Base-by-base conservation (phyloP, 257 asterid species). In the Gynochthodes officinalis region DNA sequence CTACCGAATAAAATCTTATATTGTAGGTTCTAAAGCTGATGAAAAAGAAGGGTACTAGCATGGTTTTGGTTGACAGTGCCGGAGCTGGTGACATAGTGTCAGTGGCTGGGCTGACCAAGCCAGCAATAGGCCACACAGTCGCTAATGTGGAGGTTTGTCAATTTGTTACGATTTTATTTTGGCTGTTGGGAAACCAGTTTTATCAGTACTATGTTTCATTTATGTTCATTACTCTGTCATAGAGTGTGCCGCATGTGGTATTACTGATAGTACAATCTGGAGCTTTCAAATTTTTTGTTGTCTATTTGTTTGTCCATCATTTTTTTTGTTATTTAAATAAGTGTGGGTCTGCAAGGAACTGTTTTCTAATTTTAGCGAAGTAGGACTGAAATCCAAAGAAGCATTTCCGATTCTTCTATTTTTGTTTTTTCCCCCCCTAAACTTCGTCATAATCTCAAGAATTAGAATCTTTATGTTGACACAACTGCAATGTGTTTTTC, bases 61-160 rank as follows among this genome's bases (percentile, higher is more conserved):
- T 84, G 67, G 88, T 88, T 75, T 76, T 89, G 69, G 84, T 95
- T 73, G 99, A 95, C 73, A 81, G 85, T 79, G 98, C 97, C 67
- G 95, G 99, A 72, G 99, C 98, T 79, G 99, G 99, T 76, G 98
- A 92, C 79, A 95, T 95, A 81, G 85, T 95, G 46, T 90, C 96
- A 65, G 79, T 95, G 97, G 99, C 99, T 76, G 99, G 99, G 73
- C 79, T 95, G 82, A 64, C 81, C 21, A 82, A 70, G 76, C 98
- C 97, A 53, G 90, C 96, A 48, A 95, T 95, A 81, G 99, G 99
- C 52, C 98, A 95, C 86, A 95, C 99, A 64, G 87, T 95, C 73
- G 90, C 98, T 40, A 90, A 72, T 83, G 89, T 78, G 71, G 96
- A 89, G 99, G 99, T 92, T 80, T 50, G 64, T 37, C 43, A 43